Percentiles rank a stretch among this genome's conserved stretches.
Evolutionary conservation across 1,284 basidiomycete genomes (phyloP).

Genomic region (Ustilago crameri): DNA sequence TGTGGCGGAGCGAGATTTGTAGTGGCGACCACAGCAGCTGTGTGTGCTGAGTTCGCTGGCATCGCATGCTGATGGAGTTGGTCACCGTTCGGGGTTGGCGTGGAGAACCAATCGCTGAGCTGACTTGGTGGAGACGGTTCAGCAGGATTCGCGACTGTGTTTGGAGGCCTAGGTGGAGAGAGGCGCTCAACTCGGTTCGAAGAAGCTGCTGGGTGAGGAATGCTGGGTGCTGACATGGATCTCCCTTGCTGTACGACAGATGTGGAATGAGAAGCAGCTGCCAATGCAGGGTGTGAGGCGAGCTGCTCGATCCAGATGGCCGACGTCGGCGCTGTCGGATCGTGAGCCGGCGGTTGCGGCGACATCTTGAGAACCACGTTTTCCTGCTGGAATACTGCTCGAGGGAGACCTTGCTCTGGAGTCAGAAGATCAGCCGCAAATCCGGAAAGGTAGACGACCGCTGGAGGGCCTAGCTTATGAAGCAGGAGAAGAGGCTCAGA

Average conservation of each 20-base stretch:
- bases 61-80: neutral
- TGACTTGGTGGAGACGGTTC: constrained; percentile 19
- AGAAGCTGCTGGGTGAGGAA: neutral
- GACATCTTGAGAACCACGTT: constrained; percentile 39
- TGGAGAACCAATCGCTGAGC: constrained; percentile 41
- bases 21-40: neutral
- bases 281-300: constrained; percentile 4
- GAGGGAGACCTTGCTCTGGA: neutral
- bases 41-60: neutral
- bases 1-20: constrained; percentile 6
- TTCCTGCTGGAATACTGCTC: constrained; percentile 7
- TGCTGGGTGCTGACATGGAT: neutral
- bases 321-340: constrained; percentile 26
- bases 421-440: constrained; percentile 21
- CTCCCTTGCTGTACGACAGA: neutral
- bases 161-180: neutral
- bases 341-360: constrained; percentile 14
- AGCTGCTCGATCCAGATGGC: constrained; percentile 40
- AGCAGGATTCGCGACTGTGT: neutral
- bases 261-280: neutral
- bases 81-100: constrained; percentile 20
- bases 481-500: constrained; percentile 28
- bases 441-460: constrained; percentile 32
- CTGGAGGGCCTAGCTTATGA: constrained; percentile 21
- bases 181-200: neutral